Conservation (phyloP, 139 green algal species). For the Coelastrella sp. region DNA sequence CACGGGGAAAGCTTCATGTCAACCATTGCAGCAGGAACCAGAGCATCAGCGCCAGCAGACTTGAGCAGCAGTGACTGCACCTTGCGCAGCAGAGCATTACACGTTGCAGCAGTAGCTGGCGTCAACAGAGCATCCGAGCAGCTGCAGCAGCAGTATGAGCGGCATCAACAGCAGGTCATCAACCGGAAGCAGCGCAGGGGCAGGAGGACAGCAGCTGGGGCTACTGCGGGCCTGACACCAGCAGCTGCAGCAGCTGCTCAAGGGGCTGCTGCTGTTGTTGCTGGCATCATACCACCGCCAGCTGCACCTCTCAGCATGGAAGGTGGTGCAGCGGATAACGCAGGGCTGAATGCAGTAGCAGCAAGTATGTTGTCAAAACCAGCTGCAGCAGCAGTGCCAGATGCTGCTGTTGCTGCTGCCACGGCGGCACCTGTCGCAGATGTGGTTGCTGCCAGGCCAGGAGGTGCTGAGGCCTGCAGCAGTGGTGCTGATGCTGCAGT, state of each 20-base stretch:
- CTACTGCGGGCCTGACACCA: background rate
- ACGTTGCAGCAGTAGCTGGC: background rate
- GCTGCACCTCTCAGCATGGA: background rate
- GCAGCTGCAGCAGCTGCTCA: conserved; percentile 4
- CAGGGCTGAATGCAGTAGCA: background rate
- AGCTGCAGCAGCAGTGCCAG: background rate
- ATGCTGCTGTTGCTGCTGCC: background rate
- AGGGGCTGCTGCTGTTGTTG: background rate
- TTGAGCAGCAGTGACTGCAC: background rate
- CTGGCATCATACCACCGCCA: background rate
- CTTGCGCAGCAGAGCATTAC: background rate
- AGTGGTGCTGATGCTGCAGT: background rate
- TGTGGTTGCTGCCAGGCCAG: too few relatives aligned
- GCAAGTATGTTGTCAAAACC: background rate
- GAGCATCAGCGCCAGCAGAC: too few relatives aligned
- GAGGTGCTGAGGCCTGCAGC: too few relatives aligned
- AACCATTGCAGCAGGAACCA: too few relatives aligned
- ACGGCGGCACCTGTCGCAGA: too few relatives aligned
- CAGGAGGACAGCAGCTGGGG: background rate
- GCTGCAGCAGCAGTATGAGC: background rate
- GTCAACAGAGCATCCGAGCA: background rate
- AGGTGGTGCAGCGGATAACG: background rate
- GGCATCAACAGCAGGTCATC: background rate
- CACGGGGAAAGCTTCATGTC: too few relatives aligned
- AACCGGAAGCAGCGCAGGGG: conserved; percentile 18